Conservation (phyloP, 2,329 filamentous ascomycete species). For the Colletotrichum zoysiae region DNA sequence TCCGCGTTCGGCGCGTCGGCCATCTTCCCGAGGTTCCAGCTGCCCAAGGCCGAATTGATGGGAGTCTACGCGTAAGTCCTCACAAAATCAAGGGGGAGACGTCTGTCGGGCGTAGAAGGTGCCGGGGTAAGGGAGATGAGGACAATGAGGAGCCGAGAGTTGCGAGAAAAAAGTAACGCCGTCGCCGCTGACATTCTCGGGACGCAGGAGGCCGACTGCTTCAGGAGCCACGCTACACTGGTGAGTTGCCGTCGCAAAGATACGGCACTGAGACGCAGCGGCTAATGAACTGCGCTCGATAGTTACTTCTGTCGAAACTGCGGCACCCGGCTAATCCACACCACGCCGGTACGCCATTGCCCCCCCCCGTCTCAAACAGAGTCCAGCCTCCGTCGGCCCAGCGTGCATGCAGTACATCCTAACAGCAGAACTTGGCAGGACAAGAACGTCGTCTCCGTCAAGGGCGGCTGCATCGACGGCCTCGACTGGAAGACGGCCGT, state of each 20-base stretch:
- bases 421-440: conserved; percentile 50
- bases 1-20: conserved; percentile 77
- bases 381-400: background rate
- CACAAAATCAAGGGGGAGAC: background rate
- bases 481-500: conserved; percentile 71
- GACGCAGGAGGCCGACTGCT: conserved; percentile 66
- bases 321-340: conserved; percentile 75
- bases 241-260: conserved; percentile 51
- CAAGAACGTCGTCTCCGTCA: conserved; percentile 73
- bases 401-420: background rate
- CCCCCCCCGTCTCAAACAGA: background rate
- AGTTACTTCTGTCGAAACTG: conserved; percentile 77
- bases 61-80: conserved; percentile 67
- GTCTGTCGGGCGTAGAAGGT: background rate
- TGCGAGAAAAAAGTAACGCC: background rate
- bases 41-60: conserved; percentile 63
- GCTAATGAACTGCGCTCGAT: conserved; percentile 5
- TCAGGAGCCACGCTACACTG: conserved; percentile 70
- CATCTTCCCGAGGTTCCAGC: conserved; percentile 75
- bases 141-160: conserved; percentile 1
- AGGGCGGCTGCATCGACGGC: conserved; percentile 75
- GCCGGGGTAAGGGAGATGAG: background rate
- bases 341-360: conserved; percentile 64
- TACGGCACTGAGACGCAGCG: too few species aligned
- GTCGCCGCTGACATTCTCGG: conserved; percentile 38